Evolutionary conservation across 164 flowering plant genomes (phyloP).

Genomic region (Nymphaea thermarum): DNA sequence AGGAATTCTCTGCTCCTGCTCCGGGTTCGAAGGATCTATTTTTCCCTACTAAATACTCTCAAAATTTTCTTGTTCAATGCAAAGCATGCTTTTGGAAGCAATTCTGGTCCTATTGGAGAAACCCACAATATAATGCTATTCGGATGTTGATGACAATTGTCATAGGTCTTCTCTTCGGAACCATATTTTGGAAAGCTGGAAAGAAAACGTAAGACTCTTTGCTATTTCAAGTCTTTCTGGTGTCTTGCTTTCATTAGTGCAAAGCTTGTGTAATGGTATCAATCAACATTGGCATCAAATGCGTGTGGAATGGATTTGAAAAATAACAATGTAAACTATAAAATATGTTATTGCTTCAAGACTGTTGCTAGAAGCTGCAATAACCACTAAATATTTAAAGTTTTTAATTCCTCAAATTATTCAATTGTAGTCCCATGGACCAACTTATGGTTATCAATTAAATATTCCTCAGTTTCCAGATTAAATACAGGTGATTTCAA

Average conservation of each 20-base stretch:
- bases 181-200: constrained; percentile 20
- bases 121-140: constrained; percentile 20
- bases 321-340: too few species aligned
- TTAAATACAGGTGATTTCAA: too few species aligned
- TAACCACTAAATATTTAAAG: too few species aligned
- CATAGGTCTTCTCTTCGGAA: constrained; percentile 16
- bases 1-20: constrained; percentile 3
- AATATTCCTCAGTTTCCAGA: too few species aligned
- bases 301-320: too few species aligned
- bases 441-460: too few species aligned
- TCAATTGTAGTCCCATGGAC: too few species aligned
- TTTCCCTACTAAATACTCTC: constrained; percentile 17
- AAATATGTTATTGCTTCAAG: too few species aligned
- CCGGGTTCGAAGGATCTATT: constrained; percentile 14
- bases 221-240: neutral
- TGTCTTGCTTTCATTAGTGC: neutral
- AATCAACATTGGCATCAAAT: too few species aligned
- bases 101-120: constrained; percentile 24
- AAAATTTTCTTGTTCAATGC: constrained; percentile 14
- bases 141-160: constrained; percentile 18
- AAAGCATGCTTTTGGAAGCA: constrained; percentile 30
- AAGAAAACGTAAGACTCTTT: constrained; percentile 24
- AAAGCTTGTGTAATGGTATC: too few species aligned
- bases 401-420: too few species aligned
- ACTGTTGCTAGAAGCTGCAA: too few species aligned